Base-by-base conservation (phyloP, 371 early-diverging fungal species). In the Haplosporangium sp. region DNA sequence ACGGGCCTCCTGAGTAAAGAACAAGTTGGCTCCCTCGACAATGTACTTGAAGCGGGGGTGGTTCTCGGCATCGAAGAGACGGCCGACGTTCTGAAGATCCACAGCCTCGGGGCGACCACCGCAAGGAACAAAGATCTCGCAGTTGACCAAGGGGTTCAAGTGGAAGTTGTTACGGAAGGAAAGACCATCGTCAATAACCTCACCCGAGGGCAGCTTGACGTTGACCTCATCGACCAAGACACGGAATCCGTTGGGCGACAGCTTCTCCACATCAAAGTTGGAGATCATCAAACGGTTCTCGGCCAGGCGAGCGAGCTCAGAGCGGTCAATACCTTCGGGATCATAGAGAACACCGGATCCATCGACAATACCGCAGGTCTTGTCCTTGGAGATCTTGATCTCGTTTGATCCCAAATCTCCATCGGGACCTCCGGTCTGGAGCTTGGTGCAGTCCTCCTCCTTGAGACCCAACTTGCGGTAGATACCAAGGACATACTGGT, bases 1-100 rank as follows among this genome's bases (percentile, higher is more conserved):
- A 83, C 99, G 96, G 13, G 99, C 99, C 80, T 98, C 99, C 84
- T 95, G 99, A 9, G 99, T 99, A 70, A 99, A 96, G 94, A 99
- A 99, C 77, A 99, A 83, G 86, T 99, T 99, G 83, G 99, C 99
- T 72, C 99, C 99, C 86, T 99, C 99, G 53, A 98, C 97, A 82
- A 99, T 92, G 86, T 97, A 98, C 89, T 99, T 98, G 93, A 95
- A 98, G 45, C 95, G 87, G 37, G 98, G 92, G 54, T 87, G 83
- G 62, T 95, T 95, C 69, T 95, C 93, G 41, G 82, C 80, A 58
- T 90, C 91, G 64, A 97, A 85, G 50, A 98, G 85, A 52, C 80
- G 56, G 55, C 88, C 82, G 23, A 98, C 95, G 80, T 98, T 99
- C 85, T 89, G 89, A 36, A 98, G 86, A 86, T 97, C 99, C 50